A percentile compares a stretch with the other conserved stretches of the same genome.
Conservation (phyloP, 805 yeast species). For the Schizosaccharomyces pombe region ASM294v3 CU329670.1:5135501-5136000, state of each 20-base stretch:
- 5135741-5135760: background rate
- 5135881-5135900: too few relatives aligned
- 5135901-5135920: too few relatives aligned
- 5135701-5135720: background rate
- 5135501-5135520: background rate
- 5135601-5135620: background rate
- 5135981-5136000: too few relatives aligned
- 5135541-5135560: background rate
- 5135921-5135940: too few relatives aligned
- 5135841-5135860: background rate
- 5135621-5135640: background rate
- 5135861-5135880: background rate
- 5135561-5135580: background rate
- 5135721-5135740: background rate
- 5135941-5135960: too few relatives aligned
- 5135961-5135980: too few relatives aligned
- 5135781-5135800: background rate
- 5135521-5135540: background rate
- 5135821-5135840: background rate
- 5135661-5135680: conserved; percentile 1
- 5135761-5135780: background rate
- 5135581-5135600: background rate
- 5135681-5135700: background rate
- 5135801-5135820: background rate
- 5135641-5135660: background rate